Conservation (phyloP, 129 eudicot species). For the Centrapalus pauciflorus region DNA sequence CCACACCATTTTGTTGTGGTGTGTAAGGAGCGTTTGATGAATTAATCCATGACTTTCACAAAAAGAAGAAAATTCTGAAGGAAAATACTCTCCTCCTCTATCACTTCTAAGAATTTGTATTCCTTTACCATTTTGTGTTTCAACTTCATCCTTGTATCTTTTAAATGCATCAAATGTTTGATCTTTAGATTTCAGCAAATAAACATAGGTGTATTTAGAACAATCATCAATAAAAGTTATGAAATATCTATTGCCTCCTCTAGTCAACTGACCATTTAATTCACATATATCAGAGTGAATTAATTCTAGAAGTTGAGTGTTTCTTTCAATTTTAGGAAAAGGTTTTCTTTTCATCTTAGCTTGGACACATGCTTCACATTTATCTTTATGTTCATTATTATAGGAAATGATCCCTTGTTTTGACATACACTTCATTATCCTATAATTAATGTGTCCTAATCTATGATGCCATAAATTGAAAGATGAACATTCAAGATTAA, state of each 20-base stretch:
- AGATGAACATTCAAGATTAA: background rate
- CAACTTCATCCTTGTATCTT: no score
- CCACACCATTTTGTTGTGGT: conserved; percentile 19
- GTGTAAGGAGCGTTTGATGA: conserved; percentile 21
- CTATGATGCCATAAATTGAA: no score
- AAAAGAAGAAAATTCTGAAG: background rate
- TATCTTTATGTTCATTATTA: background rate
- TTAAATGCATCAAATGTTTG: conserved; percentile 13
- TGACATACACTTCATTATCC: background rate
- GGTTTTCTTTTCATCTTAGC: conserved; percentile 10
- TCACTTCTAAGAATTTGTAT: conserved; percentile 11
- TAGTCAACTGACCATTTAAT: no score
- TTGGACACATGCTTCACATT: conserved; percentile 23
- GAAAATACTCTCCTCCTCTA: conserved; percentile 22
- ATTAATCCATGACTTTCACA: conserved; percentile 21
- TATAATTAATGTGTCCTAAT: conserved; percentile 18
- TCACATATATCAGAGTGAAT: conserved; percentile 24
- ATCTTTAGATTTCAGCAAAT: conserved; percentile 17
- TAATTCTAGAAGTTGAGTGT: background rate
- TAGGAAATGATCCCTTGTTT: conserved; percentile 3
- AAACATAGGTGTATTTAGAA: conserved; percentile 10
- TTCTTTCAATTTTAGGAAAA: conserved; percentile 14
- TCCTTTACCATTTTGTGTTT: conserved; percentile 5
- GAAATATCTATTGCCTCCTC: no score
- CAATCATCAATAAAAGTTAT: conserved; percentile 26